phyloP scores from a whole-genome alignment of 1,284 basidiomycete genomes.

The Tilletia setariae region DNA sequence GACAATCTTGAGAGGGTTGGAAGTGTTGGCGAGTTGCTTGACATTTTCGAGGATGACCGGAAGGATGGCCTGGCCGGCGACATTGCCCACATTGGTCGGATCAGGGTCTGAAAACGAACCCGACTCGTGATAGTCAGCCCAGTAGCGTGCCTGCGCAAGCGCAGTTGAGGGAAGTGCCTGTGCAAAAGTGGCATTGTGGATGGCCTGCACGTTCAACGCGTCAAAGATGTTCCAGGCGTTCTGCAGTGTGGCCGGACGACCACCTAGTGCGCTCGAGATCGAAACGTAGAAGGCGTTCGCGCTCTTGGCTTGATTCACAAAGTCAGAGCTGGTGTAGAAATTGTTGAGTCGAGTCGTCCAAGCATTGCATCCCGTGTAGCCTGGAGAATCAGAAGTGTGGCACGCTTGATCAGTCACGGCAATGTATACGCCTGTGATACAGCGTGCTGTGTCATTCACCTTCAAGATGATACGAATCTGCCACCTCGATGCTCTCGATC shows the following conservation, averaged over 20 bases:
- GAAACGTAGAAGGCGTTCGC: slow-evolving; percentile 67
- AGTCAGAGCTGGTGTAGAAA: slow-evolving; percentile 55
- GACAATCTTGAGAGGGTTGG: slow-evolving; percentile 72
- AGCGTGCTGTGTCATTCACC: no score
- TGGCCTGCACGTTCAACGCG: slow-evolving; percentile 65
- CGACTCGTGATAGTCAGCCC: slow-evolving; percentile 74
- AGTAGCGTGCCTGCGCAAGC: slow-evolving; percentile 46
- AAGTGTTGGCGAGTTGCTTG: slow-evolving; percentile 71
- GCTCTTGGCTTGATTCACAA: slow-evolving; percentile 62
- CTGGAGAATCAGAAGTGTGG: slow-evolving; percentile 61
- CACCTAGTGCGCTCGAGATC: slow-evolving; percentile 68
- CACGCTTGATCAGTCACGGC: no score
- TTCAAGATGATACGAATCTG: slow-evolving; percentile 62
- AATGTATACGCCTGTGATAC: no score
- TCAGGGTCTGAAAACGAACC: slow-evolving; percentile 68
- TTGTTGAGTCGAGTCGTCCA: slow-evolving; percentile 25
- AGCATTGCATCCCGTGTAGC: slow-evolving; percentile 65
- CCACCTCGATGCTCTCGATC: slow-evolving; percentile 78
- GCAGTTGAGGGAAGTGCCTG: slow-evolving; percentile 28
- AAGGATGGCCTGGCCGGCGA: slow-evolving; percentile 74
- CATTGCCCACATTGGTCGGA: slow-evolving; percentile 71
- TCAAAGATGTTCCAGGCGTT: slow-evolving; percentile 69
- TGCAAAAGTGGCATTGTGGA: slow-evolving; percentile 57
- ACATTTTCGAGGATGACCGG: slow-evolving; percentile 69
- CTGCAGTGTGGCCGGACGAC: slow-evolving; percentile 65